phyloP scores from a whole-genome alignment of 176 grass and related monocot species.

The Miscanthus lutarioriparius region DNA sequence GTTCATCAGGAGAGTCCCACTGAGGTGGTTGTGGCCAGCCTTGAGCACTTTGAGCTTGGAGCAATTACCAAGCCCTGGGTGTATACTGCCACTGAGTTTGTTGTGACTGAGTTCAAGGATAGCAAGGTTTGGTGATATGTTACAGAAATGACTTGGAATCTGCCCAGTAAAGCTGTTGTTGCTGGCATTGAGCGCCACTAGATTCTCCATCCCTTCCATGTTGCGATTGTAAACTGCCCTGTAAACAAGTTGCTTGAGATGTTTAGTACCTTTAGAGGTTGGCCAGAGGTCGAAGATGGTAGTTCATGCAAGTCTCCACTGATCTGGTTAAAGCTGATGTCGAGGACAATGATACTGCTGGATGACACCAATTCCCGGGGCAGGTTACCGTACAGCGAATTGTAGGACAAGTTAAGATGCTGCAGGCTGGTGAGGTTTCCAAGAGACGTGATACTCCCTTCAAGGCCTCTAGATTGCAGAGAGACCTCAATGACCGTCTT shows the following conservation, averaged over 20 bases:
- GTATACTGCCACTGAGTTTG: constrained; percentile 36
- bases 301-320: background rate
- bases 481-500: background rate
- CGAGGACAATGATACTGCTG: constrained; percentile 28
- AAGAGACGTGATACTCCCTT: background rate
- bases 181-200: constrained; percentile 32
- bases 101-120: constrained; percentile 49
- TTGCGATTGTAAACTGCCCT: constrained; percentile 26
- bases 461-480: background rate
- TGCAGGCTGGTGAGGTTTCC: constrained; percentile 3
- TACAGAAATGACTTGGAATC: constrained; percentile 25
- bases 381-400: constrained; percentile 25
- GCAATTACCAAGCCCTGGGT: constrained; percentile 30
- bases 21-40: constrained; percentile 37
- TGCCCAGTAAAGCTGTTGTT: constrained; percentile 46
- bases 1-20: constrained; percentile 13
- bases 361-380: constrained; percentile 27
- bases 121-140: background rate
- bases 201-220: constrained; percentile 31
- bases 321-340: constrained; percentile 54
- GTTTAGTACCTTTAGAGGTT: constrained; percentile 43
- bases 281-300: background rate
- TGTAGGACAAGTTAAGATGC: constrained; percentile 46
- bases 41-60: constrained; percentile 18
- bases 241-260: constrained; percentile 49